Evolutionary conservation across 23 red algal genomes (phyloP).

Genomic region (Agarophyton chilense): DNA sequence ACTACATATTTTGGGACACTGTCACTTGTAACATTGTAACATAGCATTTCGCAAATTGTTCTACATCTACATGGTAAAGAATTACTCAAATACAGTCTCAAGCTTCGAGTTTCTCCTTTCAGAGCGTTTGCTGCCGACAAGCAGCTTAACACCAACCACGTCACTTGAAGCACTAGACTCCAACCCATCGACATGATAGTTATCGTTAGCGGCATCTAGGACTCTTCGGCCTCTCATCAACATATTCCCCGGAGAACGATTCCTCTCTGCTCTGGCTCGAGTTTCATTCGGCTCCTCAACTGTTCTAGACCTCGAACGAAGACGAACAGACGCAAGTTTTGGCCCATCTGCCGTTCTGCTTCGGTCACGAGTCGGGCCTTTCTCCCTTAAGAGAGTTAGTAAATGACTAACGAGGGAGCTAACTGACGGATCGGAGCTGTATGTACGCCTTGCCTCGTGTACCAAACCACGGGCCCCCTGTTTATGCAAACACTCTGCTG

Average conservation of each 20-base stretch:
- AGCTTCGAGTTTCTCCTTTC: not conserved
- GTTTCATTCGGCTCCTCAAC: not conserved
- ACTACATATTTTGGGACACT: not conserved
- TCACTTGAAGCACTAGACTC: not conserved
- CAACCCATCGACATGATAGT: not conserved
- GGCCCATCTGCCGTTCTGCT: not conserved
- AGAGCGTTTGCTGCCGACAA: not conserved
- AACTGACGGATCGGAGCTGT: slow-evolving; percentile 13
- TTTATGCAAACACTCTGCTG: not conserved
- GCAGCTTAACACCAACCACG: not conserved
- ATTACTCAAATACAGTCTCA: slow-evolving; percentile 18
- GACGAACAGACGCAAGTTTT: not conserved
- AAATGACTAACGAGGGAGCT: slow-evolving; percentile 19
- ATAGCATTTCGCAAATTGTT: not conserved
- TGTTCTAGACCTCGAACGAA: slow-evolving; percentile 31
- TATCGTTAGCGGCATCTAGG: not conserved
- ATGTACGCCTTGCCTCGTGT: not conserved
- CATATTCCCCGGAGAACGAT: slow-evolving; percentile 22
- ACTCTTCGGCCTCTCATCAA: slow-evolving; percentile 6
- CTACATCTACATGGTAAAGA: not conserved
- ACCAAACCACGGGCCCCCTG: slow-evolving; percentile 7
- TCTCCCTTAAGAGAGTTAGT: slow-evolving; percentile 9
- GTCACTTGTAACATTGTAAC: slow-evolving; percentile 19
- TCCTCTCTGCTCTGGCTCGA: not conserved
- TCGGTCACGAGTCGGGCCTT: not conserved